Base-by-base conservation (phyloP, 202 grass and related monocot genomes). In the Dendrocalamus latiflorus region DNA sequence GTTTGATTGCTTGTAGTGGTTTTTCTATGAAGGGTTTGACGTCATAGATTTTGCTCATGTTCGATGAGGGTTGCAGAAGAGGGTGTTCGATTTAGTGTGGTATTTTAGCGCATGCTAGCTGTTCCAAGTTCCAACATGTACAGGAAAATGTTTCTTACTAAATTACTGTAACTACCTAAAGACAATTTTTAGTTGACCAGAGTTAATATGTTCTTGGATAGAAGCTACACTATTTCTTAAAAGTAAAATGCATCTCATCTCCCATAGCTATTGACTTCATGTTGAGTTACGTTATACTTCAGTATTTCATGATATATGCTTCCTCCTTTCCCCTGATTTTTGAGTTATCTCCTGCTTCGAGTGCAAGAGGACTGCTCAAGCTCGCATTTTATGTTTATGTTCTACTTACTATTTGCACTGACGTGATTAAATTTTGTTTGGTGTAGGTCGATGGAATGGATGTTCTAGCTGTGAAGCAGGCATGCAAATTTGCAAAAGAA, bases 381-480 rank as follows among this genome's bases (percentile, higher is more conserved):
- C 15, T 70, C 47, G 9, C 9, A 47, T 50, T 77, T 48, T 21
- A 74, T 83, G 24, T 68, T 73, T 49, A 28, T 26, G 20, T 54
- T 25, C 22, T 69, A 69, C 54, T 56, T 76, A 33, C 12, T 58
- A 25, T 47, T 70, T 65, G 28, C 38, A n/a, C 28, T 72, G 36
- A 88, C n/a, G 76, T 76, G 2, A 5, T 69, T 42, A 3, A 75
- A 57, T 50, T 60, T 2, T 86, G n/a, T 69, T 82, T 25, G 55
- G 3, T 84, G 85, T 64, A 99, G 96, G 93, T 99, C 17, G 96
- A 99, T 66, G 96, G 93, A 88, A 99, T 99, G 93, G 93, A 95
- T 87, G 92, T 84, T 82, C 81, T 96, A 78, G 93, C 89, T 84
- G 96, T 99, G 78, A 99, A 96, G 66, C 93, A 96, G 75, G 93